These are phyloP conservation scores for Auriscalpium microsporum DNA, from an alignment of 768 basidiomycete species.

Conservation along the genomic window DNA sequence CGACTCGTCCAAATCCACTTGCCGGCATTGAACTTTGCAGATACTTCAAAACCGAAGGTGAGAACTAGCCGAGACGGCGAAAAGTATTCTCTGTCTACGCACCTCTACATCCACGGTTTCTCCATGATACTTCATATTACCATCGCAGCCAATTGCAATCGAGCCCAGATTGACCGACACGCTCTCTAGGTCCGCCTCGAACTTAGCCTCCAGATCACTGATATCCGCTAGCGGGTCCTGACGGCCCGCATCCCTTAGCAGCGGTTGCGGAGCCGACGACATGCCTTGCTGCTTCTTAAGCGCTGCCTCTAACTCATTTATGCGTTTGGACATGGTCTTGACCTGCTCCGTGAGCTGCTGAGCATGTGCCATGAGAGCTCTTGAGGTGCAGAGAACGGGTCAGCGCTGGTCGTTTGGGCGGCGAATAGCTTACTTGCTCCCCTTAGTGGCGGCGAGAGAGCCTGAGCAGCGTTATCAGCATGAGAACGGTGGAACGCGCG, in stretches of 20 bases:
- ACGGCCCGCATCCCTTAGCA: not conserved
- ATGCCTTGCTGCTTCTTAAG: slow-evolving; percentile 23
- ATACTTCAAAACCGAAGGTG: slow-evolving; percentile 7
- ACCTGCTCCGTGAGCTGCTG: slow-evolving; percentile 41
- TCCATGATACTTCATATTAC: slow-evolving; percentile 41
- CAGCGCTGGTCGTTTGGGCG: slow-evolving; percentile 3
- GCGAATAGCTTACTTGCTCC: slow-evolving; percentile 35
- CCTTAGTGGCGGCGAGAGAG: slow-evolving; percentile 44
- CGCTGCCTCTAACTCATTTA: slow-evolving; percentile 39
- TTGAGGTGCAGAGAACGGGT: slow-evolving; percentile 15
- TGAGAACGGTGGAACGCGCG: not conserved
- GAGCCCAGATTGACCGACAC: slow-evolving; percentile 38
- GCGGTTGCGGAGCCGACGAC: not conserved
- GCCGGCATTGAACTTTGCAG: slow-evolving; percentile 15
- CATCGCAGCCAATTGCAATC: slow-evolving; percentile 39
- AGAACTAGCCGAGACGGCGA: too few species aligned
- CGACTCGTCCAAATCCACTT: not conserved
- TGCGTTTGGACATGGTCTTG: slow-evolving; percentile 31
- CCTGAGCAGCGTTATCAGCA: slow-evolving; percentile 19
- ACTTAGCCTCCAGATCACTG: slow-evolving; percentile 1
- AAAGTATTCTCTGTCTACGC: too few species aligned
- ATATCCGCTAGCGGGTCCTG: not conserved
- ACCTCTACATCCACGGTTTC: slow-evolving; percentile 44
- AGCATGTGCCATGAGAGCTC: slow-evolving; percentile 44
- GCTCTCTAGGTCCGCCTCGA: slow-evolving; percentile 19